phyloP scores from a whole-genome alignment of 768 basidiomycete genomes.

The Butyriboletus loyo region DNA sequence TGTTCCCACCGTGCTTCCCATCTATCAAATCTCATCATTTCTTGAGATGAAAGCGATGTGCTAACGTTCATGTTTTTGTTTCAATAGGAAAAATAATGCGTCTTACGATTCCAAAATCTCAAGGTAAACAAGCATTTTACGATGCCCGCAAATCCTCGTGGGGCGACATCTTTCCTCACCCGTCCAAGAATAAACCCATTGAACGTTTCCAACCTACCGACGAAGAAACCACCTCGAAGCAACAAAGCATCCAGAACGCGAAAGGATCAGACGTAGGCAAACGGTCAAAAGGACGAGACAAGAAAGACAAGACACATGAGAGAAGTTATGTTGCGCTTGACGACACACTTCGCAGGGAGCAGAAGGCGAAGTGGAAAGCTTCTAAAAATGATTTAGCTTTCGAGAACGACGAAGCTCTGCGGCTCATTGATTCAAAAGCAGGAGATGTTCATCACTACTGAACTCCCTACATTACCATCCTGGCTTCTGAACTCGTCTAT shows the following conservation, averaged over 20 bases:
- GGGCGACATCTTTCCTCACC: conserved; percentile 96
- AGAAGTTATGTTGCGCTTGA: conserved; percentile 29
- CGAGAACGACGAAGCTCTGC: conserved; percentile 2
- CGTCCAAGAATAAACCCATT: conserved; percentile 73
- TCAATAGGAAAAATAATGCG: conserved; percentile 83
- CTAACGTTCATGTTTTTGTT: conserved; percentile 1
- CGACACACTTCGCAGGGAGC: conserved; percentile 39
- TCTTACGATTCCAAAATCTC: conserved; percentile 86
- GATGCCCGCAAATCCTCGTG: conserved; percentile 91
- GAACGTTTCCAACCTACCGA: conserved; percentile 48
- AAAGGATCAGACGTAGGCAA: conserved; percentile 63
- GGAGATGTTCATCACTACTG: conserved; percentile 3
- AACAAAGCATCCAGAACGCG: conserved; percentile 25
- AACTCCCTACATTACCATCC: not conserved
- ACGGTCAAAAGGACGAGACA: conserved; percentile 28
- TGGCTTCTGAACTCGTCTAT: not conserved
- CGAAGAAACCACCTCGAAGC: conserved; percentile 26
- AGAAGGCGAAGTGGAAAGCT: conserved; percentile 33
- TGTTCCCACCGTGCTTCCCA: conserved; percentile 8
- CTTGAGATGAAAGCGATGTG: conserved; percentile 1
- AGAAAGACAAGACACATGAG: conserved; percentile 19
- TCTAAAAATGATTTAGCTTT: conserved; percentile 14
- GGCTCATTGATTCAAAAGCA: conserved; percentile 9
- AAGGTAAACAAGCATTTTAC: conserved; percentile 93
- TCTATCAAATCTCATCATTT: not conserved